A percentile compares a stretch with the other conserved stretches of the same genome.
Conservation (phyloP, 352 stramenopile species). For the Globisporangium barbulae region DNA sequence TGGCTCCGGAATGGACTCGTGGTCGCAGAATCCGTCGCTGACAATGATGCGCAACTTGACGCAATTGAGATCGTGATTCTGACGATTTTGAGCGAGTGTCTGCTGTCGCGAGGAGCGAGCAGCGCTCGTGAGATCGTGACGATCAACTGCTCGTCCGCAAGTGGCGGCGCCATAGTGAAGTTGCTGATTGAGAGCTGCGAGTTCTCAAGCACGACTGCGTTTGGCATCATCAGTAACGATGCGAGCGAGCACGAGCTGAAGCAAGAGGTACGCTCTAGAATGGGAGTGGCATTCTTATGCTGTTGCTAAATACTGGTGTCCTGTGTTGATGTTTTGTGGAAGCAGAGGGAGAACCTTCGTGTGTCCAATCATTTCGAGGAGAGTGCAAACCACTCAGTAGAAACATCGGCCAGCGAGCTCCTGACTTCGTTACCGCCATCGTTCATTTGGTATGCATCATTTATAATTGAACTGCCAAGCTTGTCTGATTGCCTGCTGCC, state of each 20-base stretch:
- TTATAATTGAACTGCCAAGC: neutral
- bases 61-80: constrained; percentile 12
- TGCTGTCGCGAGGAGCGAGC: neutral
- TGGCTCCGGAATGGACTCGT: constrained; percentile 7
- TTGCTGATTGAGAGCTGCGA: constrained; percentile 2
- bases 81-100: constrained; percentile 11
- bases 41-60: neutral
- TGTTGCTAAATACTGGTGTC: neutral
- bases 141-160: constrained; percentile 1
- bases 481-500: too few species aligned
- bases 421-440: neutral
- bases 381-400: neutral
- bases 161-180: neutral
- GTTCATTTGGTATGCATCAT: neutral
- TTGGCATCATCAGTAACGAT: constrained; percentile 6
- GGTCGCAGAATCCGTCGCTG: neutral
- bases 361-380: neutral
- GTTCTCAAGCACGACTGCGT: neutral
- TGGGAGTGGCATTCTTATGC: neutral
- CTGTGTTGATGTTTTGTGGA: neutral
- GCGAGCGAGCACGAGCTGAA: constrained; percentile 9
- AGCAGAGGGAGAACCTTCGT: neutral
- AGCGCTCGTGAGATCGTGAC: neutral
- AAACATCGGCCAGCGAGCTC: neutral
- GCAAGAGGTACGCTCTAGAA: neutral